These are phyloP conservation scores for Boletus bicolor DNA, from an alignment of 768 basidiomycete species.

Conservation along the genomic window DNA sequence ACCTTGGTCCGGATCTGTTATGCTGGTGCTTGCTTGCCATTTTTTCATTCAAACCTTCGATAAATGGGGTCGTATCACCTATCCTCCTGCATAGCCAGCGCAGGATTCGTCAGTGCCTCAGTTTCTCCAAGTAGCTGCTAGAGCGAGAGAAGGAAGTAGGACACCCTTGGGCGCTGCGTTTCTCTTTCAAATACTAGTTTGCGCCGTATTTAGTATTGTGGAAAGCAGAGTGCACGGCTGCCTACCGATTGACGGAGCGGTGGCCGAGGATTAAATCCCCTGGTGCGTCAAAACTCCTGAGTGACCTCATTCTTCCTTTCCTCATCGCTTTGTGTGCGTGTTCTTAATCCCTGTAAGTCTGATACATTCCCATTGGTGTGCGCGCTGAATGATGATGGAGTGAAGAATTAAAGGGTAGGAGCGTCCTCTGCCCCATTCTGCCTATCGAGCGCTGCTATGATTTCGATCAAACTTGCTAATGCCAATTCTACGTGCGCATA, in stretches of 20 bases:
- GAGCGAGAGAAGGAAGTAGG: background rate
- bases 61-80: background rate
- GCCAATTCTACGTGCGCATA: conserved; percentile 7
- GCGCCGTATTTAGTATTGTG: background rate
- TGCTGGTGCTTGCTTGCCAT: background rate
- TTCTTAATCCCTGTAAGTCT: background rate
- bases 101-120: background rate
- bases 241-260: background rate
- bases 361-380: background rate
- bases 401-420: background rate
- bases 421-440: background rate
- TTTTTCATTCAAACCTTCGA: background rate
- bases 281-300: background rate
- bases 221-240: background rate
- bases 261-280: conserved; percentile 15
- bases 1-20: background rate
- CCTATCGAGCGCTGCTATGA: background rate
- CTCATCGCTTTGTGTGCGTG: background rate
- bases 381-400: background rate
- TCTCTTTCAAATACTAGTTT: conserved; percentile 4
- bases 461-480: background rate
- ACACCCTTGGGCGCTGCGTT: background rate
- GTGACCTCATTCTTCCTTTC: background rate
- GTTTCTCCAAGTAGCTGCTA: background rate
- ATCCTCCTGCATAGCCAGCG: background rate